Percentiles rank a stretch among this genome's conserved stretches.
Conservation (phyloP, 139 green algal genomes). For the Asterochloris erici region DNA sequence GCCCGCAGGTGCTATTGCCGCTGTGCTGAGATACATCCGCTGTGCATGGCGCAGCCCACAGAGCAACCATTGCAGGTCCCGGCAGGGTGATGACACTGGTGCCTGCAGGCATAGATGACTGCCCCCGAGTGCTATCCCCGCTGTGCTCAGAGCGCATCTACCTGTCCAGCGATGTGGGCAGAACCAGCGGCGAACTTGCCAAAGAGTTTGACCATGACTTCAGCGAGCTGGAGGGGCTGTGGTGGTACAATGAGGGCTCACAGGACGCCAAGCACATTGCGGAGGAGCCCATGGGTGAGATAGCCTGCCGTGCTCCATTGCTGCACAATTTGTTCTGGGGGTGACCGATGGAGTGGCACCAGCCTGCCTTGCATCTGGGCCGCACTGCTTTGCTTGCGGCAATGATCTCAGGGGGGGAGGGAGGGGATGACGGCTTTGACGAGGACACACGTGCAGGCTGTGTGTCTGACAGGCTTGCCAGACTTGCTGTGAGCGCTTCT, state of each 20-base stretch:
- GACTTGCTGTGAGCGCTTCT: too few relatives aligned
- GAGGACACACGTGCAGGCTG: neutral
- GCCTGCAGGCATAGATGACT: neutral
- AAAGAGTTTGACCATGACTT: neutral
- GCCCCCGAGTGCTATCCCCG: conserved; percentile 31
- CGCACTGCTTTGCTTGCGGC: too few relatives aligned
- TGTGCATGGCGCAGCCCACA: too few relatives aligned
- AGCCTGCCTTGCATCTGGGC: neutral
- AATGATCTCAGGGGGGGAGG: too few relatives aligned
- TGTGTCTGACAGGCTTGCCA: neutral
- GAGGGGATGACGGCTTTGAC: too few relatives aligned
- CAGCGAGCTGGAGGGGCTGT: neutral
- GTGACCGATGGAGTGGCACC: neutral
- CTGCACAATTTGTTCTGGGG: neutral
- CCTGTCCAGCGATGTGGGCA: conserved; percentile 53
- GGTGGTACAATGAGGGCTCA: conserved; percentile 1
- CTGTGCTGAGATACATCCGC: conserved; percentile 54
- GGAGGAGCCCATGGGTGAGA: neutral
- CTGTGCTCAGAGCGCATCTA: conserved; percentile 57
- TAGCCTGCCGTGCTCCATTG: too few relatives aligned
- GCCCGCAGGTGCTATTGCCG: conserved; percentile 31
- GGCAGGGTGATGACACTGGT: too few relatives aligned
- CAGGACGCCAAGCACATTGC: neutral
- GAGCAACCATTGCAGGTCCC: too few relatives aligned
- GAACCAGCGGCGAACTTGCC: neutral